Conservation (phyloP, 2,329 filamentous ascomycete species). For the Fonsecaea erecta region DNA sequence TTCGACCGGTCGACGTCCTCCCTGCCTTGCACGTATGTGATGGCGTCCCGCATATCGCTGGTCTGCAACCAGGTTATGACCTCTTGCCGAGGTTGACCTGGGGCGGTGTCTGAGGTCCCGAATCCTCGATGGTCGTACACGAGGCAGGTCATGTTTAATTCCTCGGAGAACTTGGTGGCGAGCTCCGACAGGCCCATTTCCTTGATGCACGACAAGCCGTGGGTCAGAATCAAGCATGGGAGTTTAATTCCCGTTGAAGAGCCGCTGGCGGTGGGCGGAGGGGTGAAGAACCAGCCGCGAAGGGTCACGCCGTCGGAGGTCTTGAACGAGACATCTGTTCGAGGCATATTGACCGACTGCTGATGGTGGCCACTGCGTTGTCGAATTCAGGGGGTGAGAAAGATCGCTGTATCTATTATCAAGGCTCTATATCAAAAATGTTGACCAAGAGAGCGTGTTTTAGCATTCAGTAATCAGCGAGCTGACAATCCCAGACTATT, state of each 20-base stretch:
- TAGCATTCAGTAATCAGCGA: too few species aligned
- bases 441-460: background rate
- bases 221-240: conserved; percentile 33
- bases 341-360: conserved; percentile 16
- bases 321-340: conserved; percentile 33
- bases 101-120: conserved; percentile 41
- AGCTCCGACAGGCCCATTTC: conserved; percentile 33
- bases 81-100: conserved; percentile 43
- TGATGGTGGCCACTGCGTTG: background rate
- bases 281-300: conserved; percentile 34
- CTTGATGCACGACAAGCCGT: conserved; percentile 34
- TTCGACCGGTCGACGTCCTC: conserved; percentile 39
- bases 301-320: conserved; percentile 35
- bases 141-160: conserved; percentile 33
- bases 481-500: too few species aligned
- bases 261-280: background rate
- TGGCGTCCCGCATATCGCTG: conserved; percentile 46
- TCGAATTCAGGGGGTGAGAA: background rate
- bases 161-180: conserved; percentile 25
- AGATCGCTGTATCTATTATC: background rate
- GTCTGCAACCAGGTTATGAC: conserved; percentile 41
- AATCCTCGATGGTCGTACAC: conserved; percentile 43
- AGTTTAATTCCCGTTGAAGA: conserved; percentile 14
- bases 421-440: background rate
- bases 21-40: conserved; percentile 41